Percentiles rank a stretch among this genome's conserved stretches.
Conservation (phyloP, 1,284 basidiomycete genomes). For the Irpex sp. region DNA sequence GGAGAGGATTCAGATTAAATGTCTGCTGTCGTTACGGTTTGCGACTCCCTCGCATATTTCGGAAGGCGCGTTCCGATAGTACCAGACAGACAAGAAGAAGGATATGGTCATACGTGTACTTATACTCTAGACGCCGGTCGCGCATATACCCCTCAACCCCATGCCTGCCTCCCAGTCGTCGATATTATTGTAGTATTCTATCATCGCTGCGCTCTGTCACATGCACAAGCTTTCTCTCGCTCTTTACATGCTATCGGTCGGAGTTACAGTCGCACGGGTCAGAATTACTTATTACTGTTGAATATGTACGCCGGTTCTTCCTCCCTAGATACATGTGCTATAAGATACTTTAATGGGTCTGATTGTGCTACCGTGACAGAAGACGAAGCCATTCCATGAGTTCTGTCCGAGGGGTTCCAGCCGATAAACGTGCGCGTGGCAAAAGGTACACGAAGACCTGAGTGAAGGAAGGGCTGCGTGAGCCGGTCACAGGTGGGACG, state of each 20-base stretch:
- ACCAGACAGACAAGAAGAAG: neutral
- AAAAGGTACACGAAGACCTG: neutral
- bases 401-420: conserved; percentile 6
- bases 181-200: neutral
- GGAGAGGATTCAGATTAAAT: conserved; percentile 47
- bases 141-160: neutral
- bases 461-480: neutral
- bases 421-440: conserved; percentile 19
- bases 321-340: conserved; percentile 1
- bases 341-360: neutral
- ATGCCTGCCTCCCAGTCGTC: neutral
- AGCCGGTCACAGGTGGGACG: neutral
- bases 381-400: neutral
- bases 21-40: neutral
- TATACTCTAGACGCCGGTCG: neutral
- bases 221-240: neutral
- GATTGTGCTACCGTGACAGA: neutral
- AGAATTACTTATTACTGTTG: conserved; percentile 1
- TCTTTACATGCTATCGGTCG: neutral
- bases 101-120: neutral
- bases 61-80: neutral
- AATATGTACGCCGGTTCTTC: neutral
- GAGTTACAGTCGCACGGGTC: neutral
- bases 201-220: neutral
- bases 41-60: neutral